Evolutionary conservation across 805 yeast species (phyloP), one percentile per base, ranked within the genome.

Genomic region (Maudiozyma barnettii): DNA sequence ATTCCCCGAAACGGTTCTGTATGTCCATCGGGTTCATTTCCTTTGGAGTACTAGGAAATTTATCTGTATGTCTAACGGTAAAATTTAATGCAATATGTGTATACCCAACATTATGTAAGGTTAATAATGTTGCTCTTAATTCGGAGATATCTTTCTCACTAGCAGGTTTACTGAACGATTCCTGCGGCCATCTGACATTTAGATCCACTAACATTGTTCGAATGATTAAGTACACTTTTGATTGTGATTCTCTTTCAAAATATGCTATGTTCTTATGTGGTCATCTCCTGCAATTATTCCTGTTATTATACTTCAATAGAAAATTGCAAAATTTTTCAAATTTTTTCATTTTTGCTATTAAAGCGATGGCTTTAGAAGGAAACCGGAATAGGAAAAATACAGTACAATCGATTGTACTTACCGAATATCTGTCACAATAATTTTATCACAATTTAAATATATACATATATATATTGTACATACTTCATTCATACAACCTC

Each of bases 51-150:
- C 64, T 59, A 2, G 84, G 84, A 19, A 83, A 65, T 56, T 77
- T 80, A 22, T 71, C 69, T 16, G 67, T 61, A 53, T 79, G 81
- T 45, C 63, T 69, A 2, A 79, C 68, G 2, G 72, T 73, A 56
- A 81, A 81, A 63, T 87, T 89, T 44, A 90, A 65, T 2, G 91
- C 97, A 3, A 86, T 72, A 54, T 81, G 84, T 0, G 84, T 77
- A 59, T 88, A 88, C 10, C 91, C 93, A 6, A 84, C 60, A 22
- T 73, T 65, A 51, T 78, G 76, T 19, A 79, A 64, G 18, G 81
- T 78, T 6, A 73, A 60, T 8, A 85, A 61, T 4, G 77, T 73
- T 39, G 73, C 69, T 52, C 74, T 74, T 40, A 84, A 58, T 20
- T 65, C 66, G 0, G 55, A 56, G 2, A 81, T 56, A 46, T 80